Evolutionary conservation across 2,329 filamentous ascomycete genomes (phyloP).

Genomic region (Hypoxylon sp.): DNA sequence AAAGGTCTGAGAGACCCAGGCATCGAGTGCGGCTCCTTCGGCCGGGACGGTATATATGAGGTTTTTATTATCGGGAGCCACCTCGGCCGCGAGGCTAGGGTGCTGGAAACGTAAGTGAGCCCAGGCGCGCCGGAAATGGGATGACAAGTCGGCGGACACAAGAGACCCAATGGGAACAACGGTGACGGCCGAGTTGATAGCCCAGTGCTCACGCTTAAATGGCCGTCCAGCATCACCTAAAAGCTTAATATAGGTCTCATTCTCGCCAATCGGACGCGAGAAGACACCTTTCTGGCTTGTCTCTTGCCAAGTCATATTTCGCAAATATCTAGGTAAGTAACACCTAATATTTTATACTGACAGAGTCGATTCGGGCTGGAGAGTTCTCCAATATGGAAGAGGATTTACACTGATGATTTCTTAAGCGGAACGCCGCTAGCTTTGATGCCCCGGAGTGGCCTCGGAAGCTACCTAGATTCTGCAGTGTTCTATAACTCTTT

Average conservation of each 20-base stretch:
- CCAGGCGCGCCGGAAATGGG: slow-evolving; percentile 43
- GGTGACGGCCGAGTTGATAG: slow-evolving; percentile 48
- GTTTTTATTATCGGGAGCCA: slow-evolving; percentile 30
- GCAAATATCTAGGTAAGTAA: too few relatives aligned
- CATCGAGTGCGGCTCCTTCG: slow-evolving; percentile 36
- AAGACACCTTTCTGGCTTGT: slow-evolving; percentile 34
- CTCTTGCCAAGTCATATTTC: slow-evolving; percentile 41
- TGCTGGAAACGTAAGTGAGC: slow-evolving; percentile 45
- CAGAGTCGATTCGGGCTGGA: not conserved
- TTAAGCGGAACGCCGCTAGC: not conserved
- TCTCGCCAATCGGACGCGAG: slow-evolving; percentile 38
- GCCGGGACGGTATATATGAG: slow-evolving; percentile 43
- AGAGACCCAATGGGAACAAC: slow-evolving; percentile 46
- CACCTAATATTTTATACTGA: not conserved
- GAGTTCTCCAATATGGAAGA: not conserved
- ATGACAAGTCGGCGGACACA: slow-evolving; percentile 38
- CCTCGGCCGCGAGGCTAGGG: slow-evolving; percentile 43
- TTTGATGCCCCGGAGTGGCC: not conserved
- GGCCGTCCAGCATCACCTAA: slow-evolving; percentile 49
- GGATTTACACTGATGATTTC: not conserved
- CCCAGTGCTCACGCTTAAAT: slow-evolving; percentile 55
- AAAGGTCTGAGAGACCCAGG: slow-evolving; percentile 44
- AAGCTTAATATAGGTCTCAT: slow-evolving; percentile 53
- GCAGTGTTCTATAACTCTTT: not conserved
- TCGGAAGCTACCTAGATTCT: not conserved